These are phyloP conservation scores for Dendrocalamus sinicus DNA, from an alignment of 176 grass and related monocot genomes.

Conservation along the genomic window DNA sequence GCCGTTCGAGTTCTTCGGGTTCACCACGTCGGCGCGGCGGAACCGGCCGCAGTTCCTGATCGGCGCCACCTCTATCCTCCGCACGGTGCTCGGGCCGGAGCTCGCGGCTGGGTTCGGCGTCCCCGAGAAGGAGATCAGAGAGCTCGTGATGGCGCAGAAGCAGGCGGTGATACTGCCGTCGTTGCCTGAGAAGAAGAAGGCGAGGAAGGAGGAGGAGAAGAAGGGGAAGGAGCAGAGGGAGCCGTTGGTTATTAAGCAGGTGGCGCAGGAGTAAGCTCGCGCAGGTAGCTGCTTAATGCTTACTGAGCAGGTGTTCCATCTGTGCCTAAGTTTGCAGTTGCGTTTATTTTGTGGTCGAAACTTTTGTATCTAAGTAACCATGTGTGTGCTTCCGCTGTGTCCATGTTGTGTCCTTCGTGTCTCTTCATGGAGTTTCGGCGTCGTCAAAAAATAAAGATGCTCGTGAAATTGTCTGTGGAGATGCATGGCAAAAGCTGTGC, in stretches of 20 bases:
- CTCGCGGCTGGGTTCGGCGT: conserved; percentile 72
- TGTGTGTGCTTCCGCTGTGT: neutral
- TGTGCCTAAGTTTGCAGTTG: neutral
- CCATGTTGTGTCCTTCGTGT: neutral
- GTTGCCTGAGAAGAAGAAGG: conserved; percentile 33
- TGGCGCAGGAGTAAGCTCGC: conserved; percentile 2
- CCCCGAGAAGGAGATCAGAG: conserved; percentile 47
- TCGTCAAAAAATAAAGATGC: conserved; percentile 32
- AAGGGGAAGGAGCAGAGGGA: conserved; percentile 11
- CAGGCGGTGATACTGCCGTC: conserved; percentile 64
- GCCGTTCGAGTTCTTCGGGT: conserved; percentile 88
- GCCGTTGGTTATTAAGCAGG: conserved; percentile 31
- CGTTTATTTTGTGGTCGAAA: neutral
- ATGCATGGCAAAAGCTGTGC: neutral
- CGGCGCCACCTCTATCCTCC: conserved; percentile 63
- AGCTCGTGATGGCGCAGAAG: conserved; percentile 54
- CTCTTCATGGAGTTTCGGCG: neutral
- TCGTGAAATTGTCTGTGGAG: neutral
- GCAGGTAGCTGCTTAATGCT: too few species aligned
- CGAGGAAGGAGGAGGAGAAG: neutral
- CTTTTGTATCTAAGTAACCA: neutral
- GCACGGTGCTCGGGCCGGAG: conserved; percentile 68
- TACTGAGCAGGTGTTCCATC: neutral
- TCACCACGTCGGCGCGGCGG: conserved; percentile 75
- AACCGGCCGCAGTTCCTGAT: conserved; percentile 81